phyloP scores from a whole-genome alignment of 2,329 filamentous ascomycete genomes.

The Septoria petroselini region DNA sequence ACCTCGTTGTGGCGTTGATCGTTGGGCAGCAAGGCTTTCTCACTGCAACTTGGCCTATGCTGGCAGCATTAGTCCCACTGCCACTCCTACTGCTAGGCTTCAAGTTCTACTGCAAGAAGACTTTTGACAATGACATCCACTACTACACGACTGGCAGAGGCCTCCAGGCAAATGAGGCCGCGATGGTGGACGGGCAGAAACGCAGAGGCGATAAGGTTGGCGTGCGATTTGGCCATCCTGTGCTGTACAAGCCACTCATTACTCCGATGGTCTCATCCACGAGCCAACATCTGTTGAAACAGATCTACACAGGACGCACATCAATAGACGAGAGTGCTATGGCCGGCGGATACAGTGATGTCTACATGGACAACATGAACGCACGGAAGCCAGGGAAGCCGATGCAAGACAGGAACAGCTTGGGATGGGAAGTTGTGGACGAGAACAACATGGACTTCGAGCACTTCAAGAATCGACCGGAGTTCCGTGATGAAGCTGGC shows the following conservation, averaged over 20 bases:
- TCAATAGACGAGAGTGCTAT: constrained; percentile 61
- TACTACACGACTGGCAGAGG: constrained; percentile 71
- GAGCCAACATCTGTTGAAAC: constrained; percentile 79
- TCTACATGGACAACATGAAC: constrained; percentile 79
- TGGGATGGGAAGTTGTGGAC: constrained; percentile 78
- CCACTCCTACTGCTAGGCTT: constrained; percentile 76
- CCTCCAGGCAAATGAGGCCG: constrained; percentile 41
- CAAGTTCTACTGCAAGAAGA: constrained; percentile 75
- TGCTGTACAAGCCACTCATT: constrained; percentile 81
- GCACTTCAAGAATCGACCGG: constrained; percentile 84
- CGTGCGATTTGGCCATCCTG: constrained; percentile 83
- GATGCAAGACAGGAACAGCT: constrained; percentile 37
- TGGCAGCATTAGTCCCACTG: constrained; percentile 65
- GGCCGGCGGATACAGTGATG: constrained; percentile 74
- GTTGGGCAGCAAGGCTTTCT: constrained; percentile 56
- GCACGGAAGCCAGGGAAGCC: constrained; percentile 56
- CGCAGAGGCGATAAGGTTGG: constrained; percentile 64
- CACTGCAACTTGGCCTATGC: constrained; percentile 53
- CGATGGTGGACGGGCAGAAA: constrained; percentile 41
- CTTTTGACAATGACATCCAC: constrained; percentile 75
- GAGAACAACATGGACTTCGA: constrained; percentile 85
- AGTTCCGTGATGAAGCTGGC: constrained; percentile 85
- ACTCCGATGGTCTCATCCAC: constrained; percentile 95
- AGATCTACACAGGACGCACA: constrained; percentile 74
- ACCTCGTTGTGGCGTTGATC: constrained; percentile 72